phyloP scores from a whole-genome alignment of 371 early-diverging fungal species.

The Vavraia culicis region DNA sequence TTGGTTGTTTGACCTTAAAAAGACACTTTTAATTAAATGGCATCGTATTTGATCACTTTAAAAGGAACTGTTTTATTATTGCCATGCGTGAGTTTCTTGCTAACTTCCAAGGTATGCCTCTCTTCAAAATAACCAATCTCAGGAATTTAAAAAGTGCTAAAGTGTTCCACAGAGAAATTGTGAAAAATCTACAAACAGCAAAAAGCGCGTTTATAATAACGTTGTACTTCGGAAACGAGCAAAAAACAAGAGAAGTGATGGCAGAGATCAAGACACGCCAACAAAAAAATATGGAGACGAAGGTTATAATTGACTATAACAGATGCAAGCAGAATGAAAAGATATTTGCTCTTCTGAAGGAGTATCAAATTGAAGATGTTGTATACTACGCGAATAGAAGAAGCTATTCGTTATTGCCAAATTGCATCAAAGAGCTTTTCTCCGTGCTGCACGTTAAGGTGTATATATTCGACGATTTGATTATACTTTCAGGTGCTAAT shows the following conservation, averaged over 20 bases:
- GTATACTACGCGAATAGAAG: not conserved
- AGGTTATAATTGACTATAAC: slow-evolving; percentile 14
- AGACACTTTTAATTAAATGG: too few species aligned
- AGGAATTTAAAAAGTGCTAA: not conserved
- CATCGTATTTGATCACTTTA: too few species aligned
- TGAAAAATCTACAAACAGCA: not conserved
- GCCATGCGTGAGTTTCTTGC: too few species aligned
- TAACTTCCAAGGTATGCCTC: too few species aligned
- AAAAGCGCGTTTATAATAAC: slow-evolving; percentile 5
- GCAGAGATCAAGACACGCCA: slow-evolving; percentile 5
- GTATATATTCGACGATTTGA: slow-evolving; percentile 24
- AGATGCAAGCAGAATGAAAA: not conserved
- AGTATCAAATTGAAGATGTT: not conserved
- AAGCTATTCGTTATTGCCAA: slow-evolving; percentile 1
- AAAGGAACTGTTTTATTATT: too few species aligned
- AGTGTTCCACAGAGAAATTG: slow-evolving; percentile 8
- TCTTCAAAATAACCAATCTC: slow-evolving; percentile 6
- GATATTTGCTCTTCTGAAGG: slow-evolving; percentile 1
- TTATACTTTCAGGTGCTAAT: slow-evolving; percentile 33
- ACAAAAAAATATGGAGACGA: slow-evolving; percentile 1
- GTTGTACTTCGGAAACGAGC: slow-evolving; percentile 6
- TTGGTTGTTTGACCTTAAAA: too few species aligned
- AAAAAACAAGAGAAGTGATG: not conserved
- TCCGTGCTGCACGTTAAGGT: slow-evolving; percentile 28
- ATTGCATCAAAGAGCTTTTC: slow-evolving; percentile 13